Percentiles rank a stretch among this genome's conserved stretches.
Conservation (phyloP, 345 rosid genomes). For the Lepidium aucheri region DNA sequence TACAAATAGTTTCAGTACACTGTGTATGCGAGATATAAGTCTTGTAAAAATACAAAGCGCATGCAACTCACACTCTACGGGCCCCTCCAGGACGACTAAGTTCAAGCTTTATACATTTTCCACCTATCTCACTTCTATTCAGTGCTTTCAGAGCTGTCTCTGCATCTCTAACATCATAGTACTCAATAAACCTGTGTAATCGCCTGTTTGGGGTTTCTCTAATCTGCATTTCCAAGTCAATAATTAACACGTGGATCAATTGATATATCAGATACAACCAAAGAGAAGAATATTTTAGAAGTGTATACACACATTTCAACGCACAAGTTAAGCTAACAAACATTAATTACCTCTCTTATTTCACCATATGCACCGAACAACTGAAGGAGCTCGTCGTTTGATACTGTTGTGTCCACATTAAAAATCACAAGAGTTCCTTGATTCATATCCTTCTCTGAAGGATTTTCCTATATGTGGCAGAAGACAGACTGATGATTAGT, state of each 20-base stretch:
- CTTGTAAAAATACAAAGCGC: background rate
- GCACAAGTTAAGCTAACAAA: background rate
- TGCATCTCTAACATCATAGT: constrained; percentile 89
- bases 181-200: constrained; percentile 89
- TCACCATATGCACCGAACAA: constrained; percentile 83
- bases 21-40: background rate
- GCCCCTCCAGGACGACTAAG: constrained; percentile 98
- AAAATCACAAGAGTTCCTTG: constrained; percentile 94
- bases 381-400: constrained; percentile 77
- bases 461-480: constrained; percentile 60
- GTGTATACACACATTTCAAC: background rate
- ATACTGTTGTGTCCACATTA: constrained; percentile 82
- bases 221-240: constrained; percentile 45
- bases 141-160: constrained; percentile 80
- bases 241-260: background rate
- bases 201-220: constrained; percentile 93
- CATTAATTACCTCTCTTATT: constrained; percentile 69
- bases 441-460: constrained; percentile 89
- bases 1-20: background rate
- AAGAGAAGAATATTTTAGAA: background rate
- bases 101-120: constrained; percentile 95
- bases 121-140: constrained; percentile 92
- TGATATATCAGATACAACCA: background rate
- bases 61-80: constrained; percentile 59
- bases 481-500: constrained; percentile 1